Conservation (phyloP, 257 asterid species). For the Coffea canephora region DNA sequence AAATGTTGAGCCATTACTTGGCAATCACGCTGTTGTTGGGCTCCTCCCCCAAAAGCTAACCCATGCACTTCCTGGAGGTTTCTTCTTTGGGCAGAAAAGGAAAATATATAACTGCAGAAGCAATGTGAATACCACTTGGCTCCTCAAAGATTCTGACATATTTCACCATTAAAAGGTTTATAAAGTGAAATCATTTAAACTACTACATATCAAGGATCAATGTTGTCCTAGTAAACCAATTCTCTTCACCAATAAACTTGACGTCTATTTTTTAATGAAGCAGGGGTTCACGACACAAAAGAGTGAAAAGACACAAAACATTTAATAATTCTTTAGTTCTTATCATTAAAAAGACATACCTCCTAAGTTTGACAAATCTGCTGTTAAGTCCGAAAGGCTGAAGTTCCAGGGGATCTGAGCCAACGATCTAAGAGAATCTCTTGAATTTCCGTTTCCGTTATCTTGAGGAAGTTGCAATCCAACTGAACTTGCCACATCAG, state of each 20-base stretch:
- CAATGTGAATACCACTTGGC: not conserved
- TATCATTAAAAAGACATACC: slow-evolving; percentile 32
- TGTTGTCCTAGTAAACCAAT: not conserved
- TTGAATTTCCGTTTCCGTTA: slow-evolving; percentile 74
- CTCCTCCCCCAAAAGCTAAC: not conserved
- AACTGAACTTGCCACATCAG: slow-evolving; percentile 73
- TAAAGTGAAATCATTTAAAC: not conserved
- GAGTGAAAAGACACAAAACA: not conserved
- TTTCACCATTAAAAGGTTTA: not conserved
- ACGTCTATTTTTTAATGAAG: not conserved
- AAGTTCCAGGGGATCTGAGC: slow-evolving; percentile 93
- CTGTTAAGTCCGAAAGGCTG: slow-evolving; percentile 85
- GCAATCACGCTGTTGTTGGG: not conserved
- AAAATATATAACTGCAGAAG: not conserved
- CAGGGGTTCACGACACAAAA: not conserved
- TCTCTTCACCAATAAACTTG: not conserved
- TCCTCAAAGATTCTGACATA: not conserved
- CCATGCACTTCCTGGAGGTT: not conserved
- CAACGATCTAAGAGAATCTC: slow-evolving; percentile 77
- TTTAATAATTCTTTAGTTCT: not conserved
- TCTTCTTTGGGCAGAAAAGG: not conserved
- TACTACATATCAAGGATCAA: not conserved
- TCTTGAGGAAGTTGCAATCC: slow-evolving; percentile 80
- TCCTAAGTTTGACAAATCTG: slow-evolving; percentile 81
- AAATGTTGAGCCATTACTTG: not conserved